A percentile compares a stretch with the other conserved stretches of the same genome.
Evolutionary conservation across 2,329 filamentous ascomycete species (phyloP).

Genomic region (Fusarium aywerte): DNA sequence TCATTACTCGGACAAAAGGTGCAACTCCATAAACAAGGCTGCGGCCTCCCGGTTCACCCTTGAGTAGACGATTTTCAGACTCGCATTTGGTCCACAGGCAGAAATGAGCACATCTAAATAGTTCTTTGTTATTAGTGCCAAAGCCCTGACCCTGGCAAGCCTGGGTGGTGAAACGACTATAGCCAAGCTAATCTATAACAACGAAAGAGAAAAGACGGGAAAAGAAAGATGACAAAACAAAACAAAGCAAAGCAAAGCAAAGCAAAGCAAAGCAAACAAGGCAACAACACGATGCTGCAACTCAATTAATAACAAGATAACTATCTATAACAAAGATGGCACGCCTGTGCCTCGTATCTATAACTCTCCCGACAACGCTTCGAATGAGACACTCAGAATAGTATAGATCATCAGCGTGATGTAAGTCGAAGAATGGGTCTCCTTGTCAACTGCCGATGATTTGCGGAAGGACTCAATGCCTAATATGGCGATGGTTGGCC

Average conservation of each 20-base stretch:
- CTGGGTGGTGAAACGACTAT: background rate
- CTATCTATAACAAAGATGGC: background rate
- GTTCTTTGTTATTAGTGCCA: background rate
- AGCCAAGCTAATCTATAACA: background rate
- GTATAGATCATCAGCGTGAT: background rate
- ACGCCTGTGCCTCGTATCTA: background rate
- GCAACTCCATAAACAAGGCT: background rate
- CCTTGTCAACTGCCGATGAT: background rate
- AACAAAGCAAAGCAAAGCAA: background rate
- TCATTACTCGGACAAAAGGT: background rate
- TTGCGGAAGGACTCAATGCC: background rate
- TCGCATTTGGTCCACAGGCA: background rate
- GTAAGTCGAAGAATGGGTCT: background rate
- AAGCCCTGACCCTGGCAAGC: background rate
- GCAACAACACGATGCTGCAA: background rate
- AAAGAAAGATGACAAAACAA: background rate
- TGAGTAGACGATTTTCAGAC: background rate
- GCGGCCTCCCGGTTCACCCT: background rate
- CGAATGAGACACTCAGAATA: background rate
- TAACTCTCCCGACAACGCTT: background rate
- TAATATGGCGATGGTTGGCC: background rate
- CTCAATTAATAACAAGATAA: background rate
- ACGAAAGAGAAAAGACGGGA: background rate
- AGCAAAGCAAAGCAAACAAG: background rate
- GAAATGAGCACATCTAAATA: background rate